Evolutionary conservation across 2,329 filamentous ascomycete genomes (phyloP), one percentile per base, ranked within the genome.

Genomic region (Sporothrix globosa): DNA sequence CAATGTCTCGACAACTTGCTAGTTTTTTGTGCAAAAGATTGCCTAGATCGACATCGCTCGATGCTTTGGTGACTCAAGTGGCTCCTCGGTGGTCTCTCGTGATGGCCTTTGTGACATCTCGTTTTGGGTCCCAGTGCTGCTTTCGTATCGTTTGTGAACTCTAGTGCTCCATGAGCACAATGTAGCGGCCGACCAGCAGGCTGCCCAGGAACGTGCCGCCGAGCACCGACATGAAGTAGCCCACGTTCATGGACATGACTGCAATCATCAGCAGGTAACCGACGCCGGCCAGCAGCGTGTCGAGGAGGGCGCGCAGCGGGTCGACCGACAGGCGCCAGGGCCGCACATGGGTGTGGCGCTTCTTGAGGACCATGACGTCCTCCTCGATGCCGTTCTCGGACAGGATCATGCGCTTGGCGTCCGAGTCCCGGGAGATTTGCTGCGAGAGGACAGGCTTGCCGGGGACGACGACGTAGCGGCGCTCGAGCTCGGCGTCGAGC

Each of bases 241-340:
- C 91, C 27, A 93, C 85, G 75, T 94, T 94, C 82, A 91, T 87
- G 2, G 91, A 91, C 91, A 94, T 97, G 77, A 96, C 91, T 17
- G 91, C 92, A 81, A 97, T 82, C 93, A 97, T 97, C 72, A 97
- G 88, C 44, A 97, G 82, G 81, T 97, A 97, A 14, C 90, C 91
- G 58, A 96, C 86, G 9, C 88, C 92, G n/a, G 87, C 88, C 77
- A 92, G 88, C 27, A 91, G 80, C 0, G 90, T 90, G 76, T 92
- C 91, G 66, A 96, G 79, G 11, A 83, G 78, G 3, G 93, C 92
- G 46, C 93, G 85, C 2, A 92, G 83, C 14, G 93, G 84, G 78
- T 97, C 93, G 14, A 93, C 90, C 58, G 87, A 92, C 76, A 96
- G 86, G 74, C 94, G 86, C 90, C 92, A 97, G 1, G 94, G 93